Evolutionary conservation across 176 grass and related monocot genomes (phyloP).

Genomic region (Cenchrus fungigraminus): DNA sequence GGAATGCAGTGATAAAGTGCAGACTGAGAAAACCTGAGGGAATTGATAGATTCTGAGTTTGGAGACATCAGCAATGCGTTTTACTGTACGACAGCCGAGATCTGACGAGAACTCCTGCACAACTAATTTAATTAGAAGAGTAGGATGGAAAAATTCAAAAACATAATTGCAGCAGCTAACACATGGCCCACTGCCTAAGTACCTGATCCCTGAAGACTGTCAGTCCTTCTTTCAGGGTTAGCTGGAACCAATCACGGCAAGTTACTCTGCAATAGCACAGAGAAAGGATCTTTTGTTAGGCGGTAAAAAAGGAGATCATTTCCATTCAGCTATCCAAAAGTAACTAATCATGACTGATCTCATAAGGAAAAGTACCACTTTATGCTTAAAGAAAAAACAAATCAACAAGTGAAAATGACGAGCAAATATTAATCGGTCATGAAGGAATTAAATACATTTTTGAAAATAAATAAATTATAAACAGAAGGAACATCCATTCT

Average conservation of each 20-base stretch:
- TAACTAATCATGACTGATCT: conserved; percentile 10
- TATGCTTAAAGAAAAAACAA: background rate
- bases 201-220: conserved; percentile 99
- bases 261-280: conserved; percentile 74
- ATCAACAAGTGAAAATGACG: conserved; percentile 24
- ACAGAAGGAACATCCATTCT: conserved; percentile 25
- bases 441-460: conserved; percentile 9
- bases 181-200: conserved; percentile 23
- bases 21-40: conserved; percentile 77
- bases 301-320: background rate
- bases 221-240: conserved; percentile 96
- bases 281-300: conserved; percentile 6
- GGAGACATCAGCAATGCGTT: conserved; percentile 93
- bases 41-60: conserved; percentile 96
- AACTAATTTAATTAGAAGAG: conserved; percentile 32
- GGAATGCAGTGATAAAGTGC: conserved; percentile 16
- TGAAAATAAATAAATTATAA: background rate
- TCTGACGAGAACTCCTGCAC: conserved; percentile 97
- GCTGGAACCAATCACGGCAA: conserved; percentile 99
- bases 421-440: conserved; percentile 14
- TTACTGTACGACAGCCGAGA: conserved; percentile 85
- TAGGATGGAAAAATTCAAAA: conserved; percentile 13
- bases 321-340: conserved; percentile 3
- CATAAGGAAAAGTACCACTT: conserved; percentile 25
- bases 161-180: conserved; percentile 8